phyloP scores from a whole-genome alignment of 352 stramenopile species.

The Phytophthora hibernalis region DNA sequence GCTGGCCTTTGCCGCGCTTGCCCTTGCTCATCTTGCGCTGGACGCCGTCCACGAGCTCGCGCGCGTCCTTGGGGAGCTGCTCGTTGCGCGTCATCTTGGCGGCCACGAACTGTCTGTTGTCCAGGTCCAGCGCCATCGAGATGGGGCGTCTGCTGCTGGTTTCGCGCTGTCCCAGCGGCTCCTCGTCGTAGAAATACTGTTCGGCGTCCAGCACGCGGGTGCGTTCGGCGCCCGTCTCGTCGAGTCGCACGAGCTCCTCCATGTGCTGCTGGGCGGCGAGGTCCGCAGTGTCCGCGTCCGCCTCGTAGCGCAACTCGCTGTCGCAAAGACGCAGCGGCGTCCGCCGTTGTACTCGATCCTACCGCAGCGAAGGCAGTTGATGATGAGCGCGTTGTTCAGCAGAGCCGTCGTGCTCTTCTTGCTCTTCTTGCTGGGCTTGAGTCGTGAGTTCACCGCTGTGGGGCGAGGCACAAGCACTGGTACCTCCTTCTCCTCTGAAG shows the following conservation, averaged over 20 bases:
- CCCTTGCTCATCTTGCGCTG: slow-evolving; percentile 52
- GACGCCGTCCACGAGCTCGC: slow-evolving; percentile 57
- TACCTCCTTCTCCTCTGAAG: slow-evolving; percentile 30
- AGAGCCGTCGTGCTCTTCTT: slow-evolving; percentile 45
- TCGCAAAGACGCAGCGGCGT: slow-evolving; percentile 61
- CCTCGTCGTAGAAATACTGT: slow-evolving; percentile 46
- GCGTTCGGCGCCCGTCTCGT: slow-evolving; percentile 50
- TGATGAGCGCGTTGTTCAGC: slow-evolving; percentile 63
- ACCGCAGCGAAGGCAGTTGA: slow-evolving; percentile 78
- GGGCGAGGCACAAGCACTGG: slow-evolving; percentile 56
- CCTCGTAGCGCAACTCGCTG: slow-evolving; percentile 62
- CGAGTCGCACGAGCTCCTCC: slow-evolving; percentile 60
- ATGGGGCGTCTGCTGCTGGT: slow-evolving; percentile 34
- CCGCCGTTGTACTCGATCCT: slow-evolving; percentile 70
- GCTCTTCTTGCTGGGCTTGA: slow-evolving; percentile 48
- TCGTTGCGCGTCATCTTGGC: slow-evolving; percentile 57
- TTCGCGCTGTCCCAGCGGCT: slow-evolving; percentile 25
- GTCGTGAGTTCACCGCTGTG: slow-evolving; percentile 47
- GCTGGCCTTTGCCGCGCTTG: slow-evolving; percentile 26
- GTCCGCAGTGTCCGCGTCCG: slow-evolving; percentile 41
- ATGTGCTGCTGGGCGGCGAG: slow-evolving; percentile 53
- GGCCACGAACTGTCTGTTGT: slow-evolving; percentile 52
- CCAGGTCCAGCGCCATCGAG: slow-evolving; percentile 56
- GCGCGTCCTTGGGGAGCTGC: slow-evolving; percentile 59
- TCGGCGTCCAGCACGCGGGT: slow-evolving; percentile 59